These are phyloP conservation scores for Ascochyta pisi DNA, from an alignment of 2,329 filamentous ascomycete species.

Conservation along the genomic window DNA sequence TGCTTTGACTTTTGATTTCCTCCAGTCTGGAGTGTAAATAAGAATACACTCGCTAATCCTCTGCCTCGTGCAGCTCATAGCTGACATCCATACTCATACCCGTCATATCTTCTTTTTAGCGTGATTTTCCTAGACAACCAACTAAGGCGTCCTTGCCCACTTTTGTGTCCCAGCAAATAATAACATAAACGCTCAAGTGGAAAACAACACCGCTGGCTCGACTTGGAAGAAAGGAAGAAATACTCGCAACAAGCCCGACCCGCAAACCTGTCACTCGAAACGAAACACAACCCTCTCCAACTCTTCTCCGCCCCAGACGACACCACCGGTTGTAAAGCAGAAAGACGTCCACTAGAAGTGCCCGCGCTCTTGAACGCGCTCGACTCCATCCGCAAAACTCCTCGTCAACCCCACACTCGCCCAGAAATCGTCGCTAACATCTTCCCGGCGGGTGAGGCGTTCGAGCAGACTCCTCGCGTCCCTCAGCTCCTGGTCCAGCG, in stretches of 20 bases:
- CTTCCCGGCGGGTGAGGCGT: slow-evolving; percentile 71
- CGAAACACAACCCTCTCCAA: neutral
- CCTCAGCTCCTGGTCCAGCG: slow-evolving; percentile 56
- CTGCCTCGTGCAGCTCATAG: too few species aligned
- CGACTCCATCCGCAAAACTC: slow-evolving; percentile 44
- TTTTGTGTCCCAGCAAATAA: too few species aligned
- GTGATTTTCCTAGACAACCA: slow-evolving; percentile 8
- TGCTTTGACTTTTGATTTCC: slow-evolving; percentile 5
- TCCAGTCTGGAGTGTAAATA: too few species aligned
- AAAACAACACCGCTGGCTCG: neutral
- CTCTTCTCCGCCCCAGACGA: neutral
- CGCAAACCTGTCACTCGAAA: slow-evolving; percentile 2
- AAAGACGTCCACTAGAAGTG: slow-evolving; percentile 27
- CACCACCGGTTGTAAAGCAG: neutral
- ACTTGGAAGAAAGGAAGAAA: neutral
- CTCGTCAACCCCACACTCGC: slow-evolving; percentile 52
- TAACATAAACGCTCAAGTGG: slow-evolving; percentile 7
- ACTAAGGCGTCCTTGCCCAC: neutral
- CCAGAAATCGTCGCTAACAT: slow-evolving; percentile 87
- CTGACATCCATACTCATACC: too few species aligned
- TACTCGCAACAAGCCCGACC: slow-evolving; percentile 10
- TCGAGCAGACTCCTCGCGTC: slow-evolving; percentile 77
- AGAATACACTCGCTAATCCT: too few species aligned
- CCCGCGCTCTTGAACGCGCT: slow-evolving; percentile 43
- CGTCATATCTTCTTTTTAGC: neutral